Percentiles rank a stretch among this genome's conserved stretches.
Evolutionary conservation across 1,284 basidiomycete species (phyloP).

Genomic region (Ustilago sp.): DNA sequence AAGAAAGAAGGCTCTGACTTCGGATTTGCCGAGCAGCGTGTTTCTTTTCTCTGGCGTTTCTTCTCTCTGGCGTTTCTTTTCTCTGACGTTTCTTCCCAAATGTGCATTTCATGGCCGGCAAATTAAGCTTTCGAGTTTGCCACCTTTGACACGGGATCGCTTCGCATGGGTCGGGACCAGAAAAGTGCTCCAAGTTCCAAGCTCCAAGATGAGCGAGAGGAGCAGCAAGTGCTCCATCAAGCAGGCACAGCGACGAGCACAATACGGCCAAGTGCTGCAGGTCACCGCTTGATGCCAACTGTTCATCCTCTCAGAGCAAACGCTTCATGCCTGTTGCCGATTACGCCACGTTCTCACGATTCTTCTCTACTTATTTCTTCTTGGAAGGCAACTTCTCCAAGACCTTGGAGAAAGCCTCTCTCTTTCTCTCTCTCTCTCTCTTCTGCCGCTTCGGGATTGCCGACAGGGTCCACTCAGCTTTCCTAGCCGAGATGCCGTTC

Average conservation of each 20-base stretch:
- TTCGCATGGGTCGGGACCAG: constrained; percentile 18
- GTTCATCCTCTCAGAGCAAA: neutral
- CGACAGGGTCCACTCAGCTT: constrained; percentile 20
- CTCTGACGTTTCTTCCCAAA: neutral
- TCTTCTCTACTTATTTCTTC: neutral
- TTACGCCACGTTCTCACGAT: neutral
- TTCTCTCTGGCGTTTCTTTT: neutral
- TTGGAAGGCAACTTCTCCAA: neutral
- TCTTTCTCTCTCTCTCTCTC: neutral
- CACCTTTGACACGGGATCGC: constrained; percentile 29
- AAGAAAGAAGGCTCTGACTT: neutral
- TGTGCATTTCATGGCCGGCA: neutral
- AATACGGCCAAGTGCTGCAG: neutral
- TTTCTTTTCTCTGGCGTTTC: neutral
- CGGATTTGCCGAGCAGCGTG: constrained; percentile 1
- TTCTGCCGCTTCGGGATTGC: constrained; percentile 14
- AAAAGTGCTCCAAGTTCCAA: neutral
- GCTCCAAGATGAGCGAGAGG: neutral
- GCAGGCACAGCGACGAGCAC: neutral
- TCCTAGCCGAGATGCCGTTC: constrained; percentile 2
- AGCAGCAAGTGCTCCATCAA: neutral
- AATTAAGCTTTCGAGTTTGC: constrained; percentile 33
- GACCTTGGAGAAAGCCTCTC: constrained; percentile 7
- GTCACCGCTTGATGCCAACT: neutral
- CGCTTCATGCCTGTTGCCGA: neutral